These are phyloP conservation scores for Xylaria polymorpha DNA, from an alignment of 2,329 filamentous ascomycete genomes.

Conservation along the genomic window DNA sequence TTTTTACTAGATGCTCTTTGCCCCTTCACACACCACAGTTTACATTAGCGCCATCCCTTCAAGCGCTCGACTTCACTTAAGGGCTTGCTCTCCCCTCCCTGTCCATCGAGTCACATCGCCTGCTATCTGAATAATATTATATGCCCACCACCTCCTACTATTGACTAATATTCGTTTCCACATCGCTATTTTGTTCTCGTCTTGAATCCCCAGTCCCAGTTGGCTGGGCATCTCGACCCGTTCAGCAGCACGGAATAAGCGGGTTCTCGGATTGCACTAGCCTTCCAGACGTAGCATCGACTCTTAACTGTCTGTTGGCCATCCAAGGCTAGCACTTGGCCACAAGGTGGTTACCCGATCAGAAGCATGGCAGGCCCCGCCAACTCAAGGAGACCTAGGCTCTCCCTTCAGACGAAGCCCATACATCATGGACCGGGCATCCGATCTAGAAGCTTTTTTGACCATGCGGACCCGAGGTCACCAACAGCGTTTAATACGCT, in stretches of 20 bases:
- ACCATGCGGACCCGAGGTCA: constrained; percentile 65
- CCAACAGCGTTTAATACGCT: constrained; percentile 74
- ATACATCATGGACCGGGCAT: constrained; percentile 52
- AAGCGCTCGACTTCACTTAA: constrained; percentile 40
- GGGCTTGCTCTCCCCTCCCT: constrained; percentile 37
- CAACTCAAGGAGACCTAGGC: constrained; percentile 62
- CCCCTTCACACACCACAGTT: constrained; percentile 40
- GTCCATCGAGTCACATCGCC: constrained; percentile 29
- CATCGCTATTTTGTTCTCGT: constrained; percentile 33
- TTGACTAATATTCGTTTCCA: constrained; percentile 30
- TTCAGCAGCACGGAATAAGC: constrained; percentile 41
- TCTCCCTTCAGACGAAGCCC: constrained; percentile 67
- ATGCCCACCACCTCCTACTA: constrained; percentile 45
- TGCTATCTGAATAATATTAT: constrained; percentile 42
- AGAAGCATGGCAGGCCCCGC: constrained; percentile 53
- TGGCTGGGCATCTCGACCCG: constrained; percentile 44
- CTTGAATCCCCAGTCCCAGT: constrained; percentile 39
- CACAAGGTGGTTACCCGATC: constrained; percentile 23
- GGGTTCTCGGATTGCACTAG: constrained; percentile 27
- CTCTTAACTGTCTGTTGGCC: not conserved
- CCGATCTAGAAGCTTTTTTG: constrained; percentile 55
- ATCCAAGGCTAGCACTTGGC: not conserved
- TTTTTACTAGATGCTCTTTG: constrained; percentile 42
- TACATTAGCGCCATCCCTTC: constrained; percentile 48
- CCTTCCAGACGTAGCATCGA: constrained; percentile 11